These are phyloP conservation scores for Durotheca rogersii DNA, from an alignment of 495 filamentous ascomycete genomes.

Conservation along the genomic window DNA sequence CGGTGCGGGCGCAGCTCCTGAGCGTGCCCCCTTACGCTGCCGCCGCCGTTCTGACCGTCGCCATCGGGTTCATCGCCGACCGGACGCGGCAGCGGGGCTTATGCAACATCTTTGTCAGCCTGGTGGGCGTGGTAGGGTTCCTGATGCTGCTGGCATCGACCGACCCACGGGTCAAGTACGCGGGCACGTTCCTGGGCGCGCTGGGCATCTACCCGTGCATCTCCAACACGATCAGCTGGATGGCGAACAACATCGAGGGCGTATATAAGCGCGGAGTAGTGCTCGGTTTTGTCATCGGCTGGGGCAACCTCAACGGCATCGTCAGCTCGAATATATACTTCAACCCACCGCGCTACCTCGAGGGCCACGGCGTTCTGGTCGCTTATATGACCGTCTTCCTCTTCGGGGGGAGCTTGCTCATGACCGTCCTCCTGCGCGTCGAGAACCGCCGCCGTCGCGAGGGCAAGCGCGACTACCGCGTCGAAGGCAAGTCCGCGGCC, in stretches of 20 bases:
- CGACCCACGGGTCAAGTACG: slow-evolving; percentile 68
- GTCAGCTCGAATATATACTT: slow-evolving; percentile 72
- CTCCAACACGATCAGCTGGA: slow-evolving; percentile 89
- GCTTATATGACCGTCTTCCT: slow-evolving; percentile 52
- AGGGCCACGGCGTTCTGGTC: slow-evolving; percentile 51
- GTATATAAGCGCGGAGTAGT: slow-evolving; percentile 90
- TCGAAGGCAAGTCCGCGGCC: slow-evolving; percentile 57
- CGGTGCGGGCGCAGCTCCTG: slow-evolving; percentile 73
- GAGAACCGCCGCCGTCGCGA: slow-evolving; percentile 62
- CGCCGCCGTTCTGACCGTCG: slow-evolving; percentile 74
- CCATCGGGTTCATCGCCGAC: slow-evolving; percentile 77
- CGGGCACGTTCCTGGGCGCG: slow-evolving; percentile 81
- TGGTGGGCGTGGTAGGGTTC: slow-evolving; percentile 78
- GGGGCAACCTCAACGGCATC: slow-evolving; percentile 90
- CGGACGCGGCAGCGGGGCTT: slow-evolving; percentile 74
- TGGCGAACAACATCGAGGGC: slow-evolving; percentile 86
- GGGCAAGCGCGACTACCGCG: slow-evolving; percentile 70
- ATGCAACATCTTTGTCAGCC: slow-evolving; percentile 72
- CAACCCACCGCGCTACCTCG: slow-evolving; percentile 45
- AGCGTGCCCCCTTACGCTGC: slow-evolving; percentile 87
- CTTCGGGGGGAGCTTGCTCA: slow-evolving; percentile 57
- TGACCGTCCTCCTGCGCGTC: slow-evolving; percentile 61
- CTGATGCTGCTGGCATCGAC: slow-evolving; percentile 68
- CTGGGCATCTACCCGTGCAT: slow-evolving; percentile 91
- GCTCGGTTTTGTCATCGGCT: slow-evolving; percentile 84